These are phyloP conservation scores for Cordyceps pruinosa DNA, from an alignment of 2,329 filamentous ascomycete genomes.

Conservation along the genomic window DNA sequence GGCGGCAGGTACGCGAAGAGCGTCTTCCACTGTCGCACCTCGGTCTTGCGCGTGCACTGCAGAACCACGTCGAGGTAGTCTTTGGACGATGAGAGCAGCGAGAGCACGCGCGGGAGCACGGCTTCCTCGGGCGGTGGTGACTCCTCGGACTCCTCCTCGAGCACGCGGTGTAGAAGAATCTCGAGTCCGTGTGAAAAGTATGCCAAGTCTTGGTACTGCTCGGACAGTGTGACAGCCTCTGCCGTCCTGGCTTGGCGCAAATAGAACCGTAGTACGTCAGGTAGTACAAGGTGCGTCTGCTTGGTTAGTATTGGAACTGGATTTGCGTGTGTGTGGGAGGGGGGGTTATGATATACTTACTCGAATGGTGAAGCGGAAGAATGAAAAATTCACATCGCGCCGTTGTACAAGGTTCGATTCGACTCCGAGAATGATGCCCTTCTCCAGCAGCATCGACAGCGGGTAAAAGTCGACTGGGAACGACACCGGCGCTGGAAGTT, in stretches of 20 bases:
- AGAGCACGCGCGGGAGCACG: conserved; percentile 56
- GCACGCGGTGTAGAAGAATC: conserved; percentile 81
- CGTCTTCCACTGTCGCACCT: conserved; percentile 89
- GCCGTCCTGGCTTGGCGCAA: conserved; percentile 69
- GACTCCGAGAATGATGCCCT: conserved; percentile 83
- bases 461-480: conserved; percentile 94
- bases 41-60: conserved; percentile 94
- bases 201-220: conserved; percentile 77
- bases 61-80: conserved; percentile 93
- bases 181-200: conserved; percentile 94
- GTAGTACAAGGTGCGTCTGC: conserved; percentile 86
- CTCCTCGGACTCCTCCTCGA: conserved; percentile 88
- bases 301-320: background rate
- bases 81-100: conserved; percentile 63
- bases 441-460: conserved; percentile 76
- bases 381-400: conserved; percentile 83
- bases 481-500: conserved; percentile 66
- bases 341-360: conserved; percentile 53
- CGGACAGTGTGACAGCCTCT: conserved; percentile 73
- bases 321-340: background rate
- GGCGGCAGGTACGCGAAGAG: conserved; percentile 88
- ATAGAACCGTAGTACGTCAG: conserved; percentile 76
- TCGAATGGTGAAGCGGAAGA: conserved; percentile 79
- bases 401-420: conserved; percentile 92
- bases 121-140: conserved; percentile 56